Conservation (phyloP, 2,329 filamentous ascomycete genomes). For the Colletotrichum chlorophyti region DNA sequence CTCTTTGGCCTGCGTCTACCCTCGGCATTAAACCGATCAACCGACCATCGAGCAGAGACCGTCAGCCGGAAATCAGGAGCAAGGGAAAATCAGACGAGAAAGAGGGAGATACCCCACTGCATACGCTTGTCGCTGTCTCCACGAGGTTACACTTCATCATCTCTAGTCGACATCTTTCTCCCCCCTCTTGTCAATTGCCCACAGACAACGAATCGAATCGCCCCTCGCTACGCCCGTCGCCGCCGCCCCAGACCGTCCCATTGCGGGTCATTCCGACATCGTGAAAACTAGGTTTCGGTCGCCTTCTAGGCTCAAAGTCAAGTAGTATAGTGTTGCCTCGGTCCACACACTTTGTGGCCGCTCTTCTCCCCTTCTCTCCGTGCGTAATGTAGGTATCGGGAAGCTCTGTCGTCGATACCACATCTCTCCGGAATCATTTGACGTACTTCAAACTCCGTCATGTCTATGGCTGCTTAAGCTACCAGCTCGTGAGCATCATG, state of each 20-base stretch:
- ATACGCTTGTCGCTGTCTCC: constrained; percentile 4
- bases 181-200: constrained; percentile 10
- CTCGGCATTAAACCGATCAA: constrained; percentile 21
- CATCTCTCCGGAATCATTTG: constrained; percentile 5
- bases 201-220: background rate
- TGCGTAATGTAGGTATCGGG: constrained; percentile 23
- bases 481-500: constrained; percentile 46
- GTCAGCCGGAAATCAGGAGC: background rate
- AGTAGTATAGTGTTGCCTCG: too few relatives aligned
- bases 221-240: constrained; percentile 4
- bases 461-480: constrained; percentile 24
- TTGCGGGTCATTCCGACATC: constrained; percentile 23
- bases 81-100: background rate
- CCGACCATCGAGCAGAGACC: background rate
- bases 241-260: constrained; percentile 12
- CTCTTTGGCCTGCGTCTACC: background rate
- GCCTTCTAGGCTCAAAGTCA: constrained; percentile 20
- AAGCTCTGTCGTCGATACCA: constrained; percentile 10
- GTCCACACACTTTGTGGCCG: constrained; percentile 16
- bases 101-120: background rate
- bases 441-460: constrained; percentile 8
- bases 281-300: constrained; percentile 24
- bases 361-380: constrained; percentile 8
- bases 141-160: constrained; percentile 18
- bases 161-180: constrained; percentile 4